These are phyloP conservation scores for Drechslerella stenobrocha DNA, from an alignment of 2,329 filamentous ascomycete genomes.

Conservation along the genomic window DNA sequence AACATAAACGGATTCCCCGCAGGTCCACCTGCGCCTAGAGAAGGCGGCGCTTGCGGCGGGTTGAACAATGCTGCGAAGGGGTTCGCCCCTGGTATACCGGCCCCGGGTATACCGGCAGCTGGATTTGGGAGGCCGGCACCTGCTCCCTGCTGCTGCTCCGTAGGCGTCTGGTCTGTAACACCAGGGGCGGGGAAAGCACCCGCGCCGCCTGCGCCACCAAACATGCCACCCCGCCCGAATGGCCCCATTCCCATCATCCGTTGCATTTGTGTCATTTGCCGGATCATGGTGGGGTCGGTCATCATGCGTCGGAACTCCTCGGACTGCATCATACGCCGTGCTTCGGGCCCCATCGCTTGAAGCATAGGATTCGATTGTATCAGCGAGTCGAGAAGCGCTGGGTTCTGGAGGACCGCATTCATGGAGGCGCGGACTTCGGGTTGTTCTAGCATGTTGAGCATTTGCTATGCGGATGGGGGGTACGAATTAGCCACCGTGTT, in stretches of 20 bases:
- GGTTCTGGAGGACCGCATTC: slow-evolving; percentile 94
- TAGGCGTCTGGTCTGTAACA: slow-evolving; percentile 79
- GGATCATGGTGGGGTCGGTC: slow-evolving; percentile 82
- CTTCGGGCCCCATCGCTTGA: slow-evolving; percentile 69
- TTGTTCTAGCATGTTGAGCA: slow-evolving; percentile 83
- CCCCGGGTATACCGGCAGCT: slow-evolving; percentile 44
- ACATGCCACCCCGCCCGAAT: slow-evolving; percentile 61
- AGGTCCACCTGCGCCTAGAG: slow-evolving; percentile 51
- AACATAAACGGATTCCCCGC: slow-evolving; percentile 37
- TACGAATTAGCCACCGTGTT: slow-evolving; percentile 2
- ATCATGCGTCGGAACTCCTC: slow-evolving; percentile 90
- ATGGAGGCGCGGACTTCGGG: slow-evolving; percentile 83
- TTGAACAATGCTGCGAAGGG: slow-evolving; percentile 66
- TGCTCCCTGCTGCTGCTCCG: slow-evolving; percentile 57
- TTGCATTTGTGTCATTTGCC: slow-evolving; percentile 81
- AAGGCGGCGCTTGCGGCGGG: slow-evolving; percentile 19
- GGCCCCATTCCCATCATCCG: slow-evolving; percentile 61
- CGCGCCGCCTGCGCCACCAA: slow-evolving; percentile 57
- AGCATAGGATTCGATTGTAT: slow-evolving; percentile 87
- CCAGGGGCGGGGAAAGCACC: slow-evolving; percentile 84
- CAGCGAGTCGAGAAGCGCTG: slow-evolving; percentile 91
- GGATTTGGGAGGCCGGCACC: slow-evolving; percentile 10
- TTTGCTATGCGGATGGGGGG: slow-evolving; percentile 56
- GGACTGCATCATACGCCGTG: slow-evolving; percentile 82
- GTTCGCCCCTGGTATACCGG: slow-evolving; percentile 56